Percentiles rank a stretch among this genome's conserved stretches.
Evolutionary conservation across 2,329 filamentous ascomycete species (phyloP).

Genomic region (Talaromyces sp.): DNA sequence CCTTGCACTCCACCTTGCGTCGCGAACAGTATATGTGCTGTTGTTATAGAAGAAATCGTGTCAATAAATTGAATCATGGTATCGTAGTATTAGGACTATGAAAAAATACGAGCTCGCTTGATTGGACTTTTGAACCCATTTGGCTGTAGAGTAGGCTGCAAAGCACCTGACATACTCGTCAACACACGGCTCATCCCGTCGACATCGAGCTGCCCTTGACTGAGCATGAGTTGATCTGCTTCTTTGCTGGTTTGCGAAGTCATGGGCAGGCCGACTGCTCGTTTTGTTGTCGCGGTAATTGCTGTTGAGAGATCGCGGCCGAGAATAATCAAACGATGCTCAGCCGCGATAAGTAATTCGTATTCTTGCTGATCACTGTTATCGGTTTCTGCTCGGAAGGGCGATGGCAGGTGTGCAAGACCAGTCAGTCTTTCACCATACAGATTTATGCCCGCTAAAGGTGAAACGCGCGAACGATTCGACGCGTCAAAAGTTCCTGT

Average conservation of each 20-base stretch:
- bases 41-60: no score
- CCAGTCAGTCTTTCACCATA: constrained; percentile 41
- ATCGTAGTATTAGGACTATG: constrained; percentile 23
- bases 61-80: neutral
- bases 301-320: constrained; percentile 14
- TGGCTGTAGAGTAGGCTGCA: constrained; percentile 20
- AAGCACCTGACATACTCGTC: constrained; percentile 38
- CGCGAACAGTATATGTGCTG: constrained; percentile 33
- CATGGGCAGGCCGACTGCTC: constrained; percentile 2
- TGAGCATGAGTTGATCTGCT: constrained; percentile 42
- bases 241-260: constrained; percentile 24
- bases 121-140: constrained; percentile 35
- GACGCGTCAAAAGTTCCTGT: constrained; percentile 40
- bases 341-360: constrained; percentile 41
- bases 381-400: constrained; percentile 23
- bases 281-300: neutral
- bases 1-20: constrained; percentile 54
- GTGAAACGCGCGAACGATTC: constrained; percentile 36
- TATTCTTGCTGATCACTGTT: constrained; percentile 26
- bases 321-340: constrained; percentile 40
- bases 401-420: constrained; percentile 35
- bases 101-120: constrained; percentile 36
- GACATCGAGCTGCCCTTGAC: constrained; percentile 44
- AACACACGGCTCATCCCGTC: constrained; percentile 48
- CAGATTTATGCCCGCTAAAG: constrained; percentile 38